Percentiles rank a stretch among this genome's conserved stretches.
Evolutionary conservation across 139 green algal genomes (phyloP).

Genomic region (Tetraselmis striata): DNA sequence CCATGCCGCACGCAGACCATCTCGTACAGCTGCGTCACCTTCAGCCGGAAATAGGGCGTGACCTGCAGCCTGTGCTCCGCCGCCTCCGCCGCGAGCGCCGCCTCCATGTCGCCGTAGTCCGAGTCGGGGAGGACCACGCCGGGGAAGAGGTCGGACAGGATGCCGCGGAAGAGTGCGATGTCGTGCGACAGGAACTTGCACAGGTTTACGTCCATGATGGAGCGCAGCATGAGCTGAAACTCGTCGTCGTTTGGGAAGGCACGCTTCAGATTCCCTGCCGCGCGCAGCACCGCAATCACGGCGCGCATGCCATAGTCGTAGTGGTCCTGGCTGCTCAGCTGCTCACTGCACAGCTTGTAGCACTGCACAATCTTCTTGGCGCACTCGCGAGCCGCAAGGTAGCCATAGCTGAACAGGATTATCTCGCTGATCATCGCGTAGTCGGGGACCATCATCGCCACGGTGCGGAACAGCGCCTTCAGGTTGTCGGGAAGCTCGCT

Average conservation of each 20-base stretch:
- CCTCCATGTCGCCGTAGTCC: slow-evolving; percentile 33
- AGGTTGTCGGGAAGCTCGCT: slow-evolving; percentile 45
- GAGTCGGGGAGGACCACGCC: slow-evolving; percentile 43
- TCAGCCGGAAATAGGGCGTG: slow-evolving; percentile 31
- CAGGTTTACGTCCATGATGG: slow-evolving; percentile 45
- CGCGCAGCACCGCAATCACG: slow-evolving; percentile 39
- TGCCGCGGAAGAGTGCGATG: slow-evolving; percentile 38
- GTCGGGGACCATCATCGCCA: slow-evolving; percentile 46
- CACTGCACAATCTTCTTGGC: slow-evolving; percentile 35
- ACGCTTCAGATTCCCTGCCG: slow-evolving; percentile 35
- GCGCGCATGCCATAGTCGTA: slow-evolving; percentile 43
- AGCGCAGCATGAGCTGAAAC: slow-evolving; percentile 39
- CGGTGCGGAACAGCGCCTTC: slow-evolving; percentile 41
- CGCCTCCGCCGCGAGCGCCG: background rate
- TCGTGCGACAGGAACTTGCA: slow-evolving; percentile 41
- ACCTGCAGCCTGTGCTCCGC: slow-evolving; percentile 21
- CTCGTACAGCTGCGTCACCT: slow-evolving; percentile 38
- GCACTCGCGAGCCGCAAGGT: slow-evolving; percentile 29
- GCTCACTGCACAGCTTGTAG: slow-evolving; percentile 39
- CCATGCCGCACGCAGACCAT: slow-evolving; percentile 28
- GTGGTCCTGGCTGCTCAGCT: slow-evolving; percentile 36
- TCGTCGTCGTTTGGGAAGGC: slow-evolving; percentile 36
- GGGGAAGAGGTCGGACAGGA: slow-evolving; percentile 60
- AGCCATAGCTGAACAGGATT: slow-evolving; percentile 33
- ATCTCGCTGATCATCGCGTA: slow-evolving; percentile 44